Base-by-base conservation (phyloP, 108 stramenopile genomes). In the Fragilaria radians region DNA sequence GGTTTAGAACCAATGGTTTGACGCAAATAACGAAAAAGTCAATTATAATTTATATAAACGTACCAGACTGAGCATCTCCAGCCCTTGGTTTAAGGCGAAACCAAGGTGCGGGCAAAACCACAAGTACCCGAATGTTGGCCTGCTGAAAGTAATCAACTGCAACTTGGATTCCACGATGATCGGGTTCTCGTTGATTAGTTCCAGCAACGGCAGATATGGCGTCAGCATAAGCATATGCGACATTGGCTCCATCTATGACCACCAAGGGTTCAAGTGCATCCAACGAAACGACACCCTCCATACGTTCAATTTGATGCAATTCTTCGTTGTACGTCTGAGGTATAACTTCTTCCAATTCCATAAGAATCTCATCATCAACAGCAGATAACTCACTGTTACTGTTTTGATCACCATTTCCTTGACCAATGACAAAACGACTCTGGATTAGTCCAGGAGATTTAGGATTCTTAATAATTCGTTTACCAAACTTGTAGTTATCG, bases 181-280 rank as follows among this genome's bases (percentile, higher is more conserved):
- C 76, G 22, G 86, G 83, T 57, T 90, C 52, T 36, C 4, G 61
- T 28, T 61, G 49, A n/a, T 52, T 5, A 51, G 33, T 50, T 46
- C 27, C 32, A 24, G 21, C 28, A 22, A 62, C 48, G 18, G 25
- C 21, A 21, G 22, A 17, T 21, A 57, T 32, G 52, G 80, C 77
- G n/a, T 76, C 67, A 11, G 76, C 79, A 54, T 91, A 91, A n/a
- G 72, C 73, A 60, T 91, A 81, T 24, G 89, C 84, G 17, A 91
- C 71, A 57, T 91, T 91, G 58, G 89, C 89, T 32, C 86, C 89
- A 55, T 91, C 89, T 21, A 91, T 70, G 19, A 91, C 89, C 22
- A 91, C 74, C 45, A 91, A 53, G 2, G 89, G 89, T 28, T 74
- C 61, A 50, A 65, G 83, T 7, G 54, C 42, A 1, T 54, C 59